Conservation (phyloP, 2,329 filamentous ascomycete species). For the Talaromyces sp. region DNA sequence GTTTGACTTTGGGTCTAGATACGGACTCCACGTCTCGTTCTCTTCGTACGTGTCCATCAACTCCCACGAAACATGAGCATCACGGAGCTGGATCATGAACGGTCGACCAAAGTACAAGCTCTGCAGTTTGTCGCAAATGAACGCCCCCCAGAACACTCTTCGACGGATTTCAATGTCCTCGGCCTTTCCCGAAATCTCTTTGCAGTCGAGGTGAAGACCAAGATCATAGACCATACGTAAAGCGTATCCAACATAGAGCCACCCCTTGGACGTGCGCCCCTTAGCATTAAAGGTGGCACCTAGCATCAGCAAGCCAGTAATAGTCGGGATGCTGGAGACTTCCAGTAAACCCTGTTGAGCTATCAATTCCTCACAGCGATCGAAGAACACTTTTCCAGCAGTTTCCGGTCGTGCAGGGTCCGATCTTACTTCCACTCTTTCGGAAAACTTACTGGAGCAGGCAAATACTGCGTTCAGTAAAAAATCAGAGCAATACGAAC, state of each 20-base stretch:
- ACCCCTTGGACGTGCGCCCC: slow-evolving; percentile 25
- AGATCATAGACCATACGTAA: slow-evolving; percentile 40
- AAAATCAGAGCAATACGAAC: slow-evolving; percentile 33
- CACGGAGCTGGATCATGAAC: slow-evolving; percentile 27
- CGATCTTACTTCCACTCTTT: slow-evolving; percentile 29
- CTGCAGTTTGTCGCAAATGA: slow-evolving; percentile 48
- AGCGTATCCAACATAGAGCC: slow-evolving; percentile 38
- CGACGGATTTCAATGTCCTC: slow-evolving; percentile 25
- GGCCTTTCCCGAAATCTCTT: slow-evolving; percentile 16
- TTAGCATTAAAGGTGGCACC: slow-evolving; percentile 22
- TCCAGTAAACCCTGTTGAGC: slow-evolving; percentile 28
- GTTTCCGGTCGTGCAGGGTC: slow-evolving; percentile 30
- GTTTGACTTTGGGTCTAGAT: slow-evolving; percentile 13
- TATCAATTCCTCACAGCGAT: slow-evolving; percentile 33
- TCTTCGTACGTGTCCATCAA: slow-evolving; percentile 28
- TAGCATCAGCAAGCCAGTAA: slow-evolving; percentile 28
- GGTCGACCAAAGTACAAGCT: slow-evolving; percentile 52
- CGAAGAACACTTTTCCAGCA: slow-evolving; percentile 33
- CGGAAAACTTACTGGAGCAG: slow-evolving; percentile 35
- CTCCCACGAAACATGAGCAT: slow-evolving; percentile 23
- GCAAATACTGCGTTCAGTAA: slow-evolving; percentile 40
- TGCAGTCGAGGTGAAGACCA: slow-evolving; percentile 33
- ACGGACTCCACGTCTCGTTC: slow-evolving; percentile 22
- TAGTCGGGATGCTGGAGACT: slow-evolving; percentile 33
- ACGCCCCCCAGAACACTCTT: slow-evolving; percentile 29